A percentile compares a stretch with the other conserved stretches of the same genome.
Evolutionary conservation across 805 yeast species (phyloP).

Genomic region (Nematodospora valgi): DNA sequence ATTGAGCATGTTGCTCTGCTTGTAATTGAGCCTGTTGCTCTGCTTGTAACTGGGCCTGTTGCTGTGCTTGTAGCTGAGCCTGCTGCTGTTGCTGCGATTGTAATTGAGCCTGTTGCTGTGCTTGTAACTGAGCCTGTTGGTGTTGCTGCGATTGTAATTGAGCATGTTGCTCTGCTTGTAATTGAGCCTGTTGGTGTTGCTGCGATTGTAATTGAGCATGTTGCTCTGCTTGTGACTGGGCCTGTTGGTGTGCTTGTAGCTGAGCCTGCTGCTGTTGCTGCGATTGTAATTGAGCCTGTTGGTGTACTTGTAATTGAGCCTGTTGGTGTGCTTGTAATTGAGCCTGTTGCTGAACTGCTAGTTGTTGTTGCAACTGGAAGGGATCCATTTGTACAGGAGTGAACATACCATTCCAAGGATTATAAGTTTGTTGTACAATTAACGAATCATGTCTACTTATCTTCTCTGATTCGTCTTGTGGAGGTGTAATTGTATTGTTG

Average conservation of each 20-base stretch:
- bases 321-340: constrained; percentile 8
- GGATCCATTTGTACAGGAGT: constrained; percentile 10
- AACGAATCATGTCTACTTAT: constrained; percentile 21
- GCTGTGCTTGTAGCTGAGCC: constrained; percentile 13
- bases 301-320: constrained; percentile 7
- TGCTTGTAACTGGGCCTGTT: constrained; percentile 29
- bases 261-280: constrained; percentile 19
- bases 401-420: constrained; percentile 36
- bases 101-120: constrained; percentile 29
- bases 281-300: constrained; percentile 12
- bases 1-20: constrained; percentile 11
- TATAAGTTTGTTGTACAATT: constrained; percentile 36
- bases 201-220: constrained; percentile 20
- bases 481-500: neutral
- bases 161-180: constrained; percentile 10
- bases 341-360: constrained; percentile 12
- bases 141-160: constrained; percentile 10
- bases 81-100: constrained; percentile 21
- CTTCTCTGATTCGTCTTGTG: constrained; percentile 5
- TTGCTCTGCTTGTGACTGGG: constrained; percentile 23
- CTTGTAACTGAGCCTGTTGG: constrained; percentile 12
- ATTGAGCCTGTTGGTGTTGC: constrained; percentile 12
- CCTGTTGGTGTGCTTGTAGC: constrained; percentile 21
- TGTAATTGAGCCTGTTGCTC: constrained; percentile 23
- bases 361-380: constrained; percentile 17